Evolutionary conservation across 1,139 yeast genomes (phyloP).

Genomic region (Fermentozyma sake): DNA sequence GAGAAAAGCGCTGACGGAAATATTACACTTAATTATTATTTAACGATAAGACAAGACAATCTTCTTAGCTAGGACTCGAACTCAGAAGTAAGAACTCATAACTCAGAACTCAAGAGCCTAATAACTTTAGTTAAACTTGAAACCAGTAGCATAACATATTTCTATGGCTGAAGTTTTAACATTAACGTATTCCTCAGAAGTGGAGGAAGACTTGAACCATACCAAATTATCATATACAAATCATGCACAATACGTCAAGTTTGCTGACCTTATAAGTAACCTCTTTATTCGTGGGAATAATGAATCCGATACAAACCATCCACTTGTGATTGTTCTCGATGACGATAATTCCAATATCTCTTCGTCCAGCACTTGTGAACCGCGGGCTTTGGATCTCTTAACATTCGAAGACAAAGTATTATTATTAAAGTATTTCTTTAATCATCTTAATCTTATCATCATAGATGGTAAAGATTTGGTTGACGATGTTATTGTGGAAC

Average conservation of each 20-base stretch:
- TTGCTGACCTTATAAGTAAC: slow-evolving; percentile 10
- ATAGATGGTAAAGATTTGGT: slow-evolving; percentile 18
- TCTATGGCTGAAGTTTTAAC: slow-evolving; percentile 10
- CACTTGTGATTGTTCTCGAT: slow-evolving; percentile 31
- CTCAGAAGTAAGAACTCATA: too few species aligned
- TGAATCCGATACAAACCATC: slow-evolving; percentile 32
- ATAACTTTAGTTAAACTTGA: too few species aligned
- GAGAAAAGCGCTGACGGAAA: too few species aligned
- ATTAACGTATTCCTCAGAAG: slow-evolving; percentile 4
- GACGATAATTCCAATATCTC: slow-evolving; percentile 3
- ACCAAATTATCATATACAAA: not conserved
- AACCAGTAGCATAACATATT: too few species aligned
- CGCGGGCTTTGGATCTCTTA: slow-evolving; percentile 15
- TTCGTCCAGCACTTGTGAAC: not conserved
- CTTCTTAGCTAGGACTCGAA: too few species aligned
- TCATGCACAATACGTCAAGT: slow-evolving; percentile 5
- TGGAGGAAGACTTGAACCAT: slow-evolving; percentile 4
- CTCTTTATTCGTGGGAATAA: slow-evolving; percentile 32
- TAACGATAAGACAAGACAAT: too few species aligned
- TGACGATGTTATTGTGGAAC: slow-evolving; percentile 13
- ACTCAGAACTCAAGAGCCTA: too few species aligned
- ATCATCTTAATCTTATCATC: slow-evolving; percentile 38
- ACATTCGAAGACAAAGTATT: slow-evolving; percentile 25
- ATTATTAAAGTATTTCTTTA: slow-evolving; percentile 35
- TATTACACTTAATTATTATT: too few species aligned